Conservation (phyloP, 108 stramenopile genomes). For the Cyclotella sp. region DNA sequence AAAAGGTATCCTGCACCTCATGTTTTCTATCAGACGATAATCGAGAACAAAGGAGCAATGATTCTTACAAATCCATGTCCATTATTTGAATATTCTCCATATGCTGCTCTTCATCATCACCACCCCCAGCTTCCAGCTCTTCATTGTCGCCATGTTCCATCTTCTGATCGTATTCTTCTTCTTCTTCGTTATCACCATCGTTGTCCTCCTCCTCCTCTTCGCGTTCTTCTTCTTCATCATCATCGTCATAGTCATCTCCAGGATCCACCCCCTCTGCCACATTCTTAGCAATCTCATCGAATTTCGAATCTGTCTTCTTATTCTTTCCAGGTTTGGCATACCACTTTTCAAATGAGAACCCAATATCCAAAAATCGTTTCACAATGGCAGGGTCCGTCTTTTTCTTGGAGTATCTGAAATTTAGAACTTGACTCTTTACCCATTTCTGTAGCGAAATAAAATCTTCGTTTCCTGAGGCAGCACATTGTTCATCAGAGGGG, state of each 20-base stretch:
- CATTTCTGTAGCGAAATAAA: slow-evolving; percentile 41
- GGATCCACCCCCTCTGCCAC: neutral
- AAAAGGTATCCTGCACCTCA: too few relatives aligned
- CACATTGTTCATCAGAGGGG: slow-evolving; percentile 58
- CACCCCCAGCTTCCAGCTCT: neutral
- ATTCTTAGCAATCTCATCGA: slow-evolving; percentile 19
- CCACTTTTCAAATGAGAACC: slow-evolving; percentile 47
- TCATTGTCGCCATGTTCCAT: neutral
- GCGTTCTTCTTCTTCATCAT: neutral
- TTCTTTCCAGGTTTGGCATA: slow-evolving; percentile 41
- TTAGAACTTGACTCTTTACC: slow-evolving; percentile 39
- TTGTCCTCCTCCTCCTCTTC: neutral
- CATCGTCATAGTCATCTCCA: neutral
- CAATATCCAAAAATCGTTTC: slow-evolving; percentile 30
- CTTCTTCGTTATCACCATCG: neutral
- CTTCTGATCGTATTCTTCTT: neutral
- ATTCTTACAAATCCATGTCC: neutral
- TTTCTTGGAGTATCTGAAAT: slow-evolving; percentile 31
- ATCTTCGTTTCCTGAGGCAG: slow-evolving; percentile 33
- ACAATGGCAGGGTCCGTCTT: slow-evolving; percentile 17
- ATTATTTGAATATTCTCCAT: neutral
- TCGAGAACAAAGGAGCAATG: neutral
- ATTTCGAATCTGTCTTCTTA: slow-evolving; percentile 7
- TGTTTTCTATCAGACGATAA: too few relatives aligned
- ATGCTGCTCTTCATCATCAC: neutral